Evolutionary conservation across 108 stramenopile species (phyloP).

Genomic region (Nannochloropsis gaditana): DNA sequence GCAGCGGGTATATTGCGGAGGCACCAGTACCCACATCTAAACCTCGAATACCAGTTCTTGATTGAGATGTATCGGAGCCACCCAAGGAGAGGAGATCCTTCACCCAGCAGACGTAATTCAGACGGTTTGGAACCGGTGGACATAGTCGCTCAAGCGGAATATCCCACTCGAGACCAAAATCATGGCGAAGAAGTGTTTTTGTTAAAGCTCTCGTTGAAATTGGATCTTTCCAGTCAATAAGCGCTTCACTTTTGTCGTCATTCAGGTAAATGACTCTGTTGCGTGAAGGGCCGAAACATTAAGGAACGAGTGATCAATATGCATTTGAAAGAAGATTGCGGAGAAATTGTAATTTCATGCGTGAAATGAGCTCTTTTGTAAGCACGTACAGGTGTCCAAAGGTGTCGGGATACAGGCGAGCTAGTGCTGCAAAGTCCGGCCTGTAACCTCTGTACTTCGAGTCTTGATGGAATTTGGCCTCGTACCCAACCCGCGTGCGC

Average conservation of each 20-base stretch:
- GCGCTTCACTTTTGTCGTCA: slow-evolving; percentile 33
- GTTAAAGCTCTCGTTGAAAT: slow-evolving; percentile 60
- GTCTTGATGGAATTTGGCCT: slow-evolving; percentile 22
- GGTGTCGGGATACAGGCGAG: slow-evolving; percentile 28
- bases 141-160: slow-evolving; percentile 67
- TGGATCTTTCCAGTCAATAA: slow-evolving; percentile 47
- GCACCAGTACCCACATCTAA: slow-evolving; percentile 85
- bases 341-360: too few species aligned
- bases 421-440: slow-evolving; percentile 36
- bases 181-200: slow-evolving; percentile 63
- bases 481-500: not conserved
- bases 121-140: slow-evolving; percentile 84
- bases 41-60: slow-evolving; percentile 36
- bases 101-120: slow-evolving; percentile 79
- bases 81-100: slow-evolving; percentile 56
- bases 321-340: too few species aligned
- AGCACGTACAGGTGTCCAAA: slow-evolving; percentile 9
- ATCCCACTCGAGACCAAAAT: slow-evolving; percentile 62
- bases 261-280: slow-evolving; percentile 25
- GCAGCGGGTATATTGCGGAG: slow-evolving; percentile 73
- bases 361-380: too few species aligned
- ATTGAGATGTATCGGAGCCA: slow-evolving; percentile 21
- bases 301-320: too few species aligned
- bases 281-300: too few species aligned
- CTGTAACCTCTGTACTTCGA: slow-evolving; percentile 33